Base-by-base conservation (phyloP, 192 early-diverging fungal species). In the Podila epicladia region DNA sequence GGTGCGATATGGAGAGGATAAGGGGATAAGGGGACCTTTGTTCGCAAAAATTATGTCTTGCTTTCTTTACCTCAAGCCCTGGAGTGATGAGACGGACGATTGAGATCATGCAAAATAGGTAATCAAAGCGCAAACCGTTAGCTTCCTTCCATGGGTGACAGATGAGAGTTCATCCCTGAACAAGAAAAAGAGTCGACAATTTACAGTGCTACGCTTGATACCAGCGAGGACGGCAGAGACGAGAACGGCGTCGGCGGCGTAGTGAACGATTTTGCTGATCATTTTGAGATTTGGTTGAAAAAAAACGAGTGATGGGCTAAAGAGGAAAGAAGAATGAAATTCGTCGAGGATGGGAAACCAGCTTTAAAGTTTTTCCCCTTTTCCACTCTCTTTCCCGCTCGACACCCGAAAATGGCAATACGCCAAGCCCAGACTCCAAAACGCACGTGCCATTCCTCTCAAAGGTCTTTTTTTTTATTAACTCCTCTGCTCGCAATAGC, bases 181-280 rank as follows among this genome's bases (percentile, higher is more conserved):
- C 53, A 55, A 24, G 24, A 2, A 55, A 55, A 22, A 82, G 19
- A 7, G 15, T 65, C 74, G 77, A 75, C 67, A 58, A 24, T 85
- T 69, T 66, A 87, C 89, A 35, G 87, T 85, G 32, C 82, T 86
- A 45, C 87, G 82, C 67, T 88, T 89, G 77, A 87, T 87, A 41
- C 89, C 89, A 58, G 86, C 87, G 24, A 89, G 82, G 37, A 89
- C 88, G 22, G 89, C 84, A 17, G 87, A 88, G 22, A 91, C 74
- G n/a, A 91, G 75, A 28, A 90, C 73, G 22, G 87, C 89, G 65
- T 91, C 86, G 64, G 83, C 84, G 7, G 88, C 83, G 69, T 83
- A 69, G 69, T 90, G 89, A 58, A 85, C 69, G 58, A 89, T n/a
- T 77, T 82, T 76, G 57, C 77, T 71, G 64, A 88, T 65, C 79